These are phyloP conservation scores for Violaceomyces palustris DNA, from an alignment of 1,284 basidiomycete species.

Conservation along the genomic window DNA sequence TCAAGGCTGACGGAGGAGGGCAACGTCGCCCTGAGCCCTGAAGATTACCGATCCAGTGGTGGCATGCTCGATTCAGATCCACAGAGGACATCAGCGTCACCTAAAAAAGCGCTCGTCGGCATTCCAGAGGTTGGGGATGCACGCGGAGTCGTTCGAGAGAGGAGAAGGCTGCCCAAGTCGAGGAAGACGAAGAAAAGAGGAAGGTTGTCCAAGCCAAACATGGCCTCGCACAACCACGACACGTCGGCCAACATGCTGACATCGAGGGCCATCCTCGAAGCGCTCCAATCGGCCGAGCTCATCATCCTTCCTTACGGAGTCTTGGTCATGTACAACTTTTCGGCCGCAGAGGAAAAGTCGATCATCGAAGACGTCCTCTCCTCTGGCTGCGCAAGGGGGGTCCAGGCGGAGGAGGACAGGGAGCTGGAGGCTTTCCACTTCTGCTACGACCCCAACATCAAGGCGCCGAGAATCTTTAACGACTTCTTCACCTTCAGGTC, in stretches of 20 bases:
- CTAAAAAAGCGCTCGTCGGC: no score
- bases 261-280: slow-evolving; percentile 43
- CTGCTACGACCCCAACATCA: slow-evolving; percentile 71
- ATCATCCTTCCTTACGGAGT: slow-evolving; percentile 51
- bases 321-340: slow-evolving; percentile 52
- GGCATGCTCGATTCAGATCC: slow-evolving; percentile 8
- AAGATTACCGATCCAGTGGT: slow-evolving; percentile 2
- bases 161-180: slow-evolving; percentile 1
- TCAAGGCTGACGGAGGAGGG: neutral
- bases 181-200: neutral
- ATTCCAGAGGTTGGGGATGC: no score
- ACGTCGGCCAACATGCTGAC: slow-evolving; percentile 45
- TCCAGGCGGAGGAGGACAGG: slow-evolving; percentile 28
- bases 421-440: slow-evolving; percentile 48
- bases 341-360: slow-evolving; percentile 42
- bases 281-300: slow-evolving; percentile 47
- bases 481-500: slow-evolving; percentile 68
- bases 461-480: slow-evolving; percentile 70
- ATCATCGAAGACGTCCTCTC: slow-evolving; percentile 47
- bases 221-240: slow-evolving; percentile 51
- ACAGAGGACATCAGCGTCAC: no score
- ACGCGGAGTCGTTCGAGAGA: slow-evolving; percentile 1
- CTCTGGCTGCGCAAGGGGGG: slow-evolving; percentile 41
- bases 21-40: slow-evolving; percentile 2
- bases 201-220: slow-evolving; percentile 38